These are phyloP conservation scores for Kodamaea sp. DNA, from an alignment of 1,139 yeast genomes.

Conservation along the genomic window DNA sequence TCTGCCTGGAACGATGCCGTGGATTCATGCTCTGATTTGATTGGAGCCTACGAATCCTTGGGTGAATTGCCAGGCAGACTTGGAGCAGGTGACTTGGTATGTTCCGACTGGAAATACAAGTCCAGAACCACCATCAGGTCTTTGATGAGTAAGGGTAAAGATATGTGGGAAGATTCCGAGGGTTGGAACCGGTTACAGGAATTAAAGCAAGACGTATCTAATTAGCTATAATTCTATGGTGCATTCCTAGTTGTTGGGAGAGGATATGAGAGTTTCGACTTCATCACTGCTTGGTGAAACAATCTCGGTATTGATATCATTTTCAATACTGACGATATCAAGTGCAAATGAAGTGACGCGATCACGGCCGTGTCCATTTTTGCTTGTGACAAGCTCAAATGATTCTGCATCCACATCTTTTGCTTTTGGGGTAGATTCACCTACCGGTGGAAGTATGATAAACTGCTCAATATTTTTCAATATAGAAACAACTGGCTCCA, in stretches of 20 bases:
- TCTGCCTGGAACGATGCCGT: slow-evolving; percentile 76
- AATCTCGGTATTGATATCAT: too few relatives aligned
- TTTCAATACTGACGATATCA: slow-evolving; percentile 16
- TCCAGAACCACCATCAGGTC: slow-evolving; percentile 72
- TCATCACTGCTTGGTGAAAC: too few relatives aligned
- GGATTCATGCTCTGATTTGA: slow-evolving; percentile 74
- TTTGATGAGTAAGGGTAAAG: slow-evolving; percentile 76
- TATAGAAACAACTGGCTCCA: not conserved
- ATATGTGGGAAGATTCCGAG: slow-evolving; percentile 75
- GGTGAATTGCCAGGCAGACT: slow-evolving; percentile 88
- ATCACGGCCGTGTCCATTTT: too few relatives aligned
- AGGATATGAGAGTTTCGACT: too few relatives aligned
- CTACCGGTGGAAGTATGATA: too few relatives aligned
- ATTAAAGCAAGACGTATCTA: slow-evolving; percentile 39
- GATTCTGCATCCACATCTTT: too few relatives aligned
- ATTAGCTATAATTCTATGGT: too few relatives aligned
- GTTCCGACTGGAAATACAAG: slow-evolving; percentile 90
- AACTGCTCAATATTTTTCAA: not conserved
- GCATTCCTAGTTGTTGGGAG: too few relatives aligned
- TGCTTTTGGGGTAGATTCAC: too few relatives aligned
- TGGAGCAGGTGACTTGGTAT: slow-evolving; percentile 80
- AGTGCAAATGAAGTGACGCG: slow-evolving; percentile 31
- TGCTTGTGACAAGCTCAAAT: too few relatives aligned
- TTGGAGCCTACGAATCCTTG: slow-evolving; percentile 83
- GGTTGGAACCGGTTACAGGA: slow-evolving; percentile 71